These are phyloP conservation scores for Pholiota molesta DNA, from an alignment of 768 basidiomycete species.

Conservation along the genomic window DNA sequence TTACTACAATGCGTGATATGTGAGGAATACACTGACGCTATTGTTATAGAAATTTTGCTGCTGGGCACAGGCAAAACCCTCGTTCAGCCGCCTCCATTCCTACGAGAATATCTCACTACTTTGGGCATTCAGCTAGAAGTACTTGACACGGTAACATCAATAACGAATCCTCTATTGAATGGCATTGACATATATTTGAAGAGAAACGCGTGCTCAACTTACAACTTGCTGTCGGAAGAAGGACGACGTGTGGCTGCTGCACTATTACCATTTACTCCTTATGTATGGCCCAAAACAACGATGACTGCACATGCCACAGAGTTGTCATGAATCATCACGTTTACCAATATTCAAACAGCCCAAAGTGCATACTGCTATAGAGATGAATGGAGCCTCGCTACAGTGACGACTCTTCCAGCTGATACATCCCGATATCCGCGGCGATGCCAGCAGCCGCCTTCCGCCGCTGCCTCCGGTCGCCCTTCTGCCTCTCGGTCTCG, in stretches of 20 bases:
- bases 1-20: neutral
- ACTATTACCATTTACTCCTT: conserved; percentile 67
- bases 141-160: conserved; percentile 75
- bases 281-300: conserved; percentile 50
- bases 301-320: neutral
- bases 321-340: neutral
- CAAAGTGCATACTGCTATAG: neutral
- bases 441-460: conserved; percentile 55
- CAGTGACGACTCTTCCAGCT: conserved; percentile 69
- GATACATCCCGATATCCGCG: conserved; percentile 65
- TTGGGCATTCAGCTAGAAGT: conserved; percentile 89
- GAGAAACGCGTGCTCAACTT: conserved; percentile 95
- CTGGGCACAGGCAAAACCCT: conserved; percentile 83
- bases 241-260: conserved; percentile 92
- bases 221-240: conserved; percentile 92
- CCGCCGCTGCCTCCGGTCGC: conserved; percentile 56
- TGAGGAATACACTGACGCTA: neutral
- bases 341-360: neutral
- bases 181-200: conserved; percentile 25
- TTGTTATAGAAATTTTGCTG: conserved; percentile 76
- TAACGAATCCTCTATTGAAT: neutral
- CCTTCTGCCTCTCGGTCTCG: conserved; percentile 34
- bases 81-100: conserved; percentile 65
- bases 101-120: conserved; percentile 69
- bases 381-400: conserved; percentile 25